These are phyloP conservation scores for Cystofilobasidium macerans DNA, from an alignment of 768 basidiomycete species.

Conservation along the genomic window DNA sequence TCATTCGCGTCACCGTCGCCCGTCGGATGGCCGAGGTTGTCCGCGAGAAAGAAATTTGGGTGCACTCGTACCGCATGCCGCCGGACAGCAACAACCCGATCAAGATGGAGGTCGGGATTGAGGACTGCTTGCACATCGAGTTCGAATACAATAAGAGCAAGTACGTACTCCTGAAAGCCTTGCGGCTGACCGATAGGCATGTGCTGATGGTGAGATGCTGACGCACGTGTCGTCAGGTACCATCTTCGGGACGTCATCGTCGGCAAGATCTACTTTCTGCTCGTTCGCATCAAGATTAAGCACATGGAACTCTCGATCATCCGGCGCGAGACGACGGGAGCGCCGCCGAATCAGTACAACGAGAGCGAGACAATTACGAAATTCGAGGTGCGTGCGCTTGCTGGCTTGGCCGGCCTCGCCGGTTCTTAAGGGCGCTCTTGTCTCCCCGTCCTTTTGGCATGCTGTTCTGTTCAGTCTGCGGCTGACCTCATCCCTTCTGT, in stretches of 20 bases:
- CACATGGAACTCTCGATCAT: slow-evolving; percentile 99
- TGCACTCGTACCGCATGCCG: slow-evolving; percentile 96
- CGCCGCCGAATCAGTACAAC: slow-evolving; percentile 98
- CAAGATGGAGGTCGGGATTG: slow-evolving; percentile 99
- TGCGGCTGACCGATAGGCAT: not conserved
- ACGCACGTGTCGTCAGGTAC: slow-evolving; percentile 50
- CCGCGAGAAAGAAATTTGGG: slow-evolving; percentile 93
- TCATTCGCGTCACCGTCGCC: slow-evolving; percentile 79
- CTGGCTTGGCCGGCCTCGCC: too few relatives aligned
- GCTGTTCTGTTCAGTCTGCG: too few relatives aligned
- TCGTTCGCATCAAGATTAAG: slow-evolving; percentile 97
- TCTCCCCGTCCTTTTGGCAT: too few relatives aligned
- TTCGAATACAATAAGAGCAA: slow-evolving; percentile 99
- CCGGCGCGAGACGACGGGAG: slow-evolving; percentile 88
- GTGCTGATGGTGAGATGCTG: not conserved
- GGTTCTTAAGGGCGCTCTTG: too few relatives aligned
- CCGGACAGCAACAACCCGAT: slow-evolving; percentile 96
- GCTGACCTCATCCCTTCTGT: not conserved
- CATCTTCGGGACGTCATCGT: slow-evolving; percentile 98
- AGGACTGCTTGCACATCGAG: slow-evolving; percentile 96
- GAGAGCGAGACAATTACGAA: slow-evolving; percentile 98
- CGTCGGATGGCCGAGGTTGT: slow-evolving; percentile 83
- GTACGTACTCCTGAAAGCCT: slow-evolving; percentile 50
- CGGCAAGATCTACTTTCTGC: slow-evolving; percentile 97
- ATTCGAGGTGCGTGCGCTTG: slow-evolving; percentile 53